phyloP scores from a whole-genome alignment of 1,139 yeast genomes.

The Debaryomycetaceae sp. region DNA sequence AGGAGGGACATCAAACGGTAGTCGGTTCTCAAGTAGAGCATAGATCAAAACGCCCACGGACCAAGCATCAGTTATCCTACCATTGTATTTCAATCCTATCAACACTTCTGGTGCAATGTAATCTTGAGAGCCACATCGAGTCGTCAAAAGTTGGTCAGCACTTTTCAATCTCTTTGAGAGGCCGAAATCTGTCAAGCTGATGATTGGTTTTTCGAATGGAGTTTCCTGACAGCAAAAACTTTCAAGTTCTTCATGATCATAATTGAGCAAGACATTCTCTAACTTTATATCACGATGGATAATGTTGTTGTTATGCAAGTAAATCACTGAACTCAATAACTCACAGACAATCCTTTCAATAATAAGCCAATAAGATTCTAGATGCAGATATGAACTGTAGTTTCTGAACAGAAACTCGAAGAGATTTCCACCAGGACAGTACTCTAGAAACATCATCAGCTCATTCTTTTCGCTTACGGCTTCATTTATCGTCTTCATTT shows the following conservation, averaged over 20 bases:
- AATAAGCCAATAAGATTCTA: conserved; percentile 38
- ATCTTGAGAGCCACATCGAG: conserved; percentile 94
- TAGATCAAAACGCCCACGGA: conserved; percentile 88
- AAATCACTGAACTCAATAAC: conserved; percentile 63
- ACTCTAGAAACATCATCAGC: conserved; percentile 65
- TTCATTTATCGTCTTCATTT: conserved; percentile 12
- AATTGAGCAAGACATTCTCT: conserved; percentile 67
- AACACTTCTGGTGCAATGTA: conserved; percentile 91
- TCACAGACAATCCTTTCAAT: conserved; percentile 67
- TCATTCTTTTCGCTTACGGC: conserved; percentile 22
- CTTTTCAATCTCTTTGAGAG: conserved; percentile 66
- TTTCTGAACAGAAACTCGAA: conserved; percentile 56
- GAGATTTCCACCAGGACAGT: conserved; percentile 81
- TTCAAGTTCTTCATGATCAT: conserved; percentile 14
- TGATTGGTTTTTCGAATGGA: conserved; percentile 32
- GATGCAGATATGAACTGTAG: conserved; percentile 9
- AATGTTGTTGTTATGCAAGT: conserved; percentile 62
- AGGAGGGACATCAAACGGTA: conserved; percentile 79
- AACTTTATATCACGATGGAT: conserved; percentile 88
- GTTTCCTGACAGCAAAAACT: conserved; percentile 4
- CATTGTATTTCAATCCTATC: conserved; percentile 88
- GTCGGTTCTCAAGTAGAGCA: conserved; percentile 73
- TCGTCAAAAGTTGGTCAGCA: conserved; percentile 59
- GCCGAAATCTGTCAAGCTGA: conserved; percentile 84
- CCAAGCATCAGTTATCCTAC: conserved; percentile 89